These are phyloP conservation scores for Exophiala aquamarina DNA, from an alignment of 2,329 filamentous ascomycete genomes.

Conservation along the genomic window DNA sequence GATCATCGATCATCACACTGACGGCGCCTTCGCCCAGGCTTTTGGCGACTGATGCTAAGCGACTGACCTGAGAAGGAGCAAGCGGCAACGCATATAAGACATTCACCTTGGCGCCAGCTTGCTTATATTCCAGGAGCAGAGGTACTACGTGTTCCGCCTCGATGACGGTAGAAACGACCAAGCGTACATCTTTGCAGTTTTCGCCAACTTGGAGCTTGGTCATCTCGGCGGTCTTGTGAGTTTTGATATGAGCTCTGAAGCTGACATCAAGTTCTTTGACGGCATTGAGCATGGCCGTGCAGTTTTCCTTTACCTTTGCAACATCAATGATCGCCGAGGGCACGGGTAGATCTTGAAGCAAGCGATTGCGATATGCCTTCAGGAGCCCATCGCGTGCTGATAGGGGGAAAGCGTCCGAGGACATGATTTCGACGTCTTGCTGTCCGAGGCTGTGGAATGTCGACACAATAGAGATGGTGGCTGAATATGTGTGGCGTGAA, in stretches of 20 bases:
- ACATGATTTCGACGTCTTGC: conserved; percentile 14
- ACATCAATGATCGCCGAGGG: conserved; percentile 70
- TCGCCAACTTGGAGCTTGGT: conserved; percentile 69
- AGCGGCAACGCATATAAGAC: conserved; percentile 74
- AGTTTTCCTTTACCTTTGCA: conserved; percentile 66
- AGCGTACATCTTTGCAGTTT: conserved; percentile 51
- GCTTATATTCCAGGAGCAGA: conserved; percentile 59
- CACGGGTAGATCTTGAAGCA: conserved; percentile 60
- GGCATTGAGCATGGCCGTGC: conserved; percentile 68
- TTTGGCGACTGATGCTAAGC: conserved; percentile 58
- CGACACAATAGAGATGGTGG: no score
- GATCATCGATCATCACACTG: conserved; percentile 69
- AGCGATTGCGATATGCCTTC: conserved; percentile 57
- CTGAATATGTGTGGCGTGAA: no score
- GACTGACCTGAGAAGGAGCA: conserved; percentile 58
- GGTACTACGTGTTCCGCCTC: conserved; percentile 69
- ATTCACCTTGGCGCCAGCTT: conserved; percentile 57
- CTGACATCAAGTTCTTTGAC: conserved; percentile 58
- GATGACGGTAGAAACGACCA: conserved; percentile 72
- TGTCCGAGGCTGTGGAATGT: no score
- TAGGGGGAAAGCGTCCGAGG: conserved; percentile 15
- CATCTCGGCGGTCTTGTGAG: conserved; percentile 73
- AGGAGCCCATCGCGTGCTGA: conserved; percentile 17
- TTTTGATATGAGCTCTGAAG: conserved; percentile 79
- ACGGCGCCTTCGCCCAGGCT: conserved; percentile 58